Base-by-base conservation (phyloP, 2,329 filamentous ascomycete species). In the Fusarium miscanthi region DNA sequence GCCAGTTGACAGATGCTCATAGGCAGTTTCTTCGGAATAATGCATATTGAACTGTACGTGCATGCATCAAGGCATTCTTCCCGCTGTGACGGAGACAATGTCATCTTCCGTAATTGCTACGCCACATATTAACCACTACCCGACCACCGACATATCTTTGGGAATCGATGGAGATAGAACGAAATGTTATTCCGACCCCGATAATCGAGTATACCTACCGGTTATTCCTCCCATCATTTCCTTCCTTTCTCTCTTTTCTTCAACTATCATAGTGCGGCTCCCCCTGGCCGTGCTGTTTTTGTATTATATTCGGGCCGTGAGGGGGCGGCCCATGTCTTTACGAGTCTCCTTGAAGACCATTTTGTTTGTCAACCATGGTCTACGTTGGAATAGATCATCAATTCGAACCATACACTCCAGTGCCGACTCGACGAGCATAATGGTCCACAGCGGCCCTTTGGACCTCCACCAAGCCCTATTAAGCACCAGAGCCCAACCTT, bases 291-390 rank as follows among this genome's bases (percentile, higher is more conserved):
- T 52, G 33, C 33, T 52, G 19, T 19, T 40, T 17, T 53, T 53
- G 49, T 53, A 27, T 53, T n/a, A 27, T 27, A n/a, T 27, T 27
- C 7, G 23, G 33, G 14, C 3, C 14, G 13, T 40, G 23, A 53
- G 5, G 49, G 49, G 33, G 5, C 33, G 33, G 49, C 23, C 49
- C 33, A 40, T 53, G 33, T n/a, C 49, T 21, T 52, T 17, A 7
- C 19, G 6, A 53, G 33, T 40, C 49, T n/a, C 8, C 9, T 16
- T 8, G 7, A 38, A 16, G 19, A 40, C 11, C 49, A 37, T 6
- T 8, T 11, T 52, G 13, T 27, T 7, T 3, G 2, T 27, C 12
- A 1, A 0, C 1, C 23, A n/a, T 52, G 23, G 23, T 7, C 3
- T 17, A 21, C 6, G 9, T 21, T 38, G 14, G 7, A 2, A n/a